Percentiles rank a stretch among this genome's conserved stretches.
These are phyloP conservation scores for Peronospora farinosa DNA, from an alignment of 352 stramenopile species.

Conservation along the genomic window DNA sequence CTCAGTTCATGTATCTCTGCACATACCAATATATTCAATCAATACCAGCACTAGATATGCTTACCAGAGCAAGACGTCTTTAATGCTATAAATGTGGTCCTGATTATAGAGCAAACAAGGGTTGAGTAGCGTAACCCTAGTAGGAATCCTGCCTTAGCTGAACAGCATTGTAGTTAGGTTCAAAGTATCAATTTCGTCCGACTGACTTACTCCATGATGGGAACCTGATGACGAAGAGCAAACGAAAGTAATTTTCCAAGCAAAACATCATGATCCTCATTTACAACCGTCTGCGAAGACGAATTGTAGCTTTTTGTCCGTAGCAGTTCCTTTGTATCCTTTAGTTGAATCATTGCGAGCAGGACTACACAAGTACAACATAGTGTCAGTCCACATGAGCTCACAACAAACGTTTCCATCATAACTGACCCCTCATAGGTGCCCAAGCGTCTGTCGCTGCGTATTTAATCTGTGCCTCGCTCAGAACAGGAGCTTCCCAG, in stretches of 20 bases:
- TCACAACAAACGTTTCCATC: not conserved
- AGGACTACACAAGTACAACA: conserved; percentile 42
- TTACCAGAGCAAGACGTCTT: too few species aligned
- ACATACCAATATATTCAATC: too few species aligned
- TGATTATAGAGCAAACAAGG: too few species aligned
- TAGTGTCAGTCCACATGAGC: conserved; percentile 1
- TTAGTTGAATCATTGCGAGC: conserved; percentile 64
- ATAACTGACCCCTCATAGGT: conserved; percentile 49
- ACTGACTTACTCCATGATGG: not conserved
- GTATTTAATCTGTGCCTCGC: conserved; percentile 65
- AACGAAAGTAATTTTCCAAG: conserved; percentile 43
- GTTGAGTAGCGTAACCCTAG: too few species aligned
- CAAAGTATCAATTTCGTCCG: not conserved
- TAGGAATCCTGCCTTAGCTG: too few species aligned
- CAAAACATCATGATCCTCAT: conserved; percentile 42
- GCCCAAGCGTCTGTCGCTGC: conserved; percentile 77
- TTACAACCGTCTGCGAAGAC: conserved; percentile 27
- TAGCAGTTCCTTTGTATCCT: conserved; percentile 47
- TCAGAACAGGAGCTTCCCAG: conserved; percentile 68
- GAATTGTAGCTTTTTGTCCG: conserved; percentile 67
- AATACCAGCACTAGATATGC: too few species aligned
- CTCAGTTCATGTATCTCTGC: too few species aligned
- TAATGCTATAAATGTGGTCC: too few species aligned
- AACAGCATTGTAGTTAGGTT: too few species aligned
- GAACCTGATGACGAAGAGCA: conserved; percentile 24